Base-by-base conservation (phyloP, 1,139 yeast species). In the Pichia sp. region DNA sequence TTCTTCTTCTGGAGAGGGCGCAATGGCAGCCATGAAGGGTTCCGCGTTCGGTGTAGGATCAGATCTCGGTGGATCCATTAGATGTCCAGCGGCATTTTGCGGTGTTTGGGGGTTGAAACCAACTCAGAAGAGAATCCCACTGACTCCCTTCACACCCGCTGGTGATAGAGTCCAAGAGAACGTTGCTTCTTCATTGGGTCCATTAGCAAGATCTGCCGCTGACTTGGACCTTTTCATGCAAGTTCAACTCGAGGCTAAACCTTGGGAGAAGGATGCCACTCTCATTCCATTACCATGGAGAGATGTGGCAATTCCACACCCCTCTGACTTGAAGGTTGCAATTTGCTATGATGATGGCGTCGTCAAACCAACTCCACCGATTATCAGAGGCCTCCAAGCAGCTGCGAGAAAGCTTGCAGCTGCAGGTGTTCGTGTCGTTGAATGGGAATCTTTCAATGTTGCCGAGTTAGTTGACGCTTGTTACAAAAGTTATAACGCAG, bases 1-100 rank as follows among this genome's bases (percentile, higher is more conserved):
- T 6, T 76, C 85, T 0, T 76, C 85, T 1, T 72, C 80, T 19
- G 88, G 88, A 44, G 87, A 79, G 55, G 85, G 86, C 42, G 72
- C 86, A 1, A 55, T 77, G 42, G 70, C 74, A 21, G 74, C 72
- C 1, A 71, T 77, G 62, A 77, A 76, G 32, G 85, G 81, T 9
- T 70, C 82, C 22, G 66, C 69, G 2, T 47, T 79, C 29, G 86
- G 87, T 19, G 62, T 80, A 40, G 87, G 87, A 3, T 67, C 80
- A 22, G 69, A 64, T 45, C 62, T 63, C 37, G 69, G 68, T n/a
- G 69, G 69, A 3, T 58, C 64, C 12, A 56, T 64, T 32, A 47
- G 69, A 30, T 48, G 53, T 24, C 69, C 69, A 3, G 60, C 67
- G 2, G 64, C 60, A 4, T 63, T 61, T 39, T 58, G 63, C 39